phyloP scores from a whole-genome alignment of 75 land plant species.

The Ceratopteris richardii region DNA sequence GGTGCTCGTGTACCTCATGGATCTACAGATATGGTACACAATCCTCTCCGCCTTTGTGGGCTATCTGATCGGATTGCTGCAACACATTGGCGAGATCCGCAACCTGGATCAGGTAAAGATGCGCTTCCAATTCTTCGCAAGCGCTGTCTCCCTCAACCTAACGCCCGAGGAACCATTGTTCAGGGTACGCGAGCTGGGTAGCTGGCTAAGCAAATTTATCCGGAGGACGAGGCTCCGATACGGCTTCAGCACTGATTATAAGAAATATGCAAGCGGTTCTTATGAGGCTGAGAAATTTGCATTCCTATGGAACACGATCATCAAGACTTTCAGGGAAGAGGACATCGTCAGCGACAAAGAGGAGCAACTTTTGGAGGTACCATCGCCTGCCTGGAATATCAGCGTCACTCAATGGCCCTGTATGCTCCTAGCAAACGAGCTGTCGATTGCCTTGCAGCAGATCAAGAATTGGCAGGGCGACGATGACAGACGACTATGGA shows the following conservation, averaged over 20 bases:
- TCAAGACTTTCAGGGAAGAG: conserved; percentile 65
- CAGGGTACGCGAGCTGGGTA: not conserved
- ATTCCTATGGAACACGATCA: conserved; percentile 78
- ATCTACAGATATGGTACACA: conserved; percentile 17
- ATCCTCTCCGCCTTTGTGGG: conserved; percentile 29
- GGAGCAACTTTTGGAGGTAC: conserved; percentile 72
- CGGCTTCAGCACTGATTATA: conserved; percentile 19
- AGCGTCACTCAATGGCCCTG: conserved; percentile 86
- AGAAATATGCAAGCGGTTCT: conserved; percentile 14
- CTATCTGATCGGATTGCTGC: conserved; percentile 32
- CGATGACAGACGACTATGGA: conserved; percentile 57
- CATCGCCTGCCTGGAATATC: conserved; percentile 62
- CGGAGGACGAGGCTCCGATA: conserved; percentile 28
- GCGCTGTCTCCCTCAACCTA: conserved; percentile 18
- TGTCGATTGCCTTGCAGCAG: conserved; percentile 66
- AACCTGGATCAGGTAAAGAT: conserved; percentile 13
- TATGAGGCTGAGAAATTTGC: conserved; percentile 60
- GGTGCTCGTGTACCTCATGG: conserved; percentile 25
- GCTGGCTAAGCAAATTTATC: not conserved
- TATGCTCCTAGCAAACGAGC: conserved; percentile 63
- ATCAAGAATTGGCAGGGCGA: conserved; percentile 40
- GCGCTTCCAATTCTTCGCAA: conserved; percentile 25
- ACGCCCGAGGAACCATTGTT: conserved; percentile 12
- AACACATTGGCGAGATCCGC: conserved; percentile 20
- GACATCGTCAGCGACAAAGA: conserved; percentile 73